Conservation (phyloP, 1,284 basidiomycete genomes). For the Papiliotrema nemorosa region DNA sequence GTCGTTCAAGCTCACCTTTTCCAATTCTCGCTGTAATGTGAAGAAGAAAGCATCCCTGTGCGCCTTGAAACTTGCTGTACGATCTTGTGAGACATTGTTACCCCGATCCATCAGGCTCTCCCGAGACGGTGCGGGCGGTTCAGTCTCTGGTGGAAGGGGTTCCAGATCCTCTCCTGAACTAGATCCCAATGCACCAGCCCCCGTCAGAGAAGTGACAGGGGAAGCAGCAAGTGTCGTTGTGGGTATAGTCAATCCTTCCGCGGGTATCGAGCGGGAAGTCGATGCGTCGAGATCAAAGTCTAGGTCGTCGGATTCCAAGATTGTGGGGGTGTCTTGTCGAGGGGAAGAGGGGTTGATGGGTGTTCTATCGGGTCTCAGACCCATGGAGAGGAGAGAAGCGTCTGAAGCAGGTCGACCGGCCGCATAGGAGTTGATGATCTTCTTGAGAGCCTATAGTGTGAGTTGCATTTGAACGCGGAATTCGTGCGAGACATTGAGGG, state of each 20-base stretch:
- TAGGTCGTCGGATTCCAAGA: neutral
- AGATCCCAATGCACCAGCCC: neutral
- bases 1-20: conserved; percentile 66
- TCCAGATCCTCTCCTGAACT: conserved; percentile 28
- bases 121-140: conserved; percentile 38
- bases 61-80: conserved; percentile 66
- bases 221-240: conserved; percentile 3
- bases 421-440: conserved; percentile 95
- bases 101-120: conserved; percentile 19
- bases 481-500: no score
- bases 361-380: conserved; percentile 63
- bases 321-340: neutral
- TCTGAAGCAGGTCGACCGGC: conserved; percentile 83
- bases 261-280: no score
- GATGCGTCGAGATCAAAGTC: conserved; percentile 1
- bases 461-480: no score
- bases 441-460: conserved; percentile 39
- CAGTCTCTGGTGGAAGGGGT: conserved; percentile 44
- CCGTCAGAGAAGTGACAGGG: neutral
- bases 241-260: conserved; percentile 2
- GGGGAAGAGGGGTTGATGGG: conserved; percentile 24
- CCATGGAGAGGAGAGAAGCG: conserved; percentile 78
- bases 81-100: conserved; percentile 22
- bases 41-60: conserved; percentile 99
- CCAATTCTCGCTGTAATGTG: conserved; percentile 94